Evolutionary conservation across 164 flowering plant species (phyloP), one percentile per base, ranked within the genome.

Genomic region (Akebia trifoliata): DNA sequence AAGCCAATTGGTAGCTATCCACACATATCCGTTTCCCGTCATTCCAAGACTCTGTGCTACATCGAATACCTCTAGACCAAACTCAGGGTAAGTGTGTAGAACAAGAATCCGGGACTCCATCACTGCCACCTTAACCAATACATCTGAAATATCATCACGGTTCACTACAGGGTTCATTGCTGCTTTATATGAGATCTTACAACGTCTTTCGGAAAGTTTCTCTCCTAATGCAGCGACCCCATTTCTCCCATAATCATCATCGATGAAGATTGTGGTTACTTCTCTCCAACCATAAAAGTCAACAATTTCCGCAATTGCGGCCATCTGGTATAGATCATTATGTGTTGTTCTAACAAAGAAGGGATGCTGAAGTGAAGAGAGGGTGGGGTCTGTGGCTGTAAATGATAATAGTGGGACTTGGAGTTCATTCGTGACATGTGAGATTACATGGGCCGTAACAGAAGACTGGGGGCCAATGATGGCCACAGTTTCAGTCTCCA

Each of bases 1-100:
- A 15, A 73, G 64, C 76, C 79, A 76, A 55, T 62, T 51, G 8
- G 79, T 76, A 25, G 79, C 69, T 17, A 76, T 72, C 79, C 79
- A 76, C 24, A 62, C 76, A 64, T 72, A 76, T 0, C 79, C 79
- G 37, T 24, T 64, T 0, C 54, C 70, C 65, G 69, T 66, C 76
- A 76, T 72, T 9, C 66, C 66, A 51, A 72, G 74, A 36, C 55
- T 46, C 1, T 59, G 52, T 8, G 79, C 76, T 14, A 67, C 68
- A 28, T 61, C 56, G 35, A 76, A 66, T 1, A 76, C 65, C 61
- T 21, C 11, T 1, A 36, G 47, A 43, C 74, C 79, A 6, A 35
- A 34, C 1, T 11, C 35, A 18, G 54, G 21, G 46, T 63, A 69
- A 26, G 72, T 61, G 48, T 72, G 76, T 8, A 76, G 42, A 42